Evolutionary conservation across 768 basidiomycete species (phyloP).

Genomic region (Hericium erinaceus): DNA sequence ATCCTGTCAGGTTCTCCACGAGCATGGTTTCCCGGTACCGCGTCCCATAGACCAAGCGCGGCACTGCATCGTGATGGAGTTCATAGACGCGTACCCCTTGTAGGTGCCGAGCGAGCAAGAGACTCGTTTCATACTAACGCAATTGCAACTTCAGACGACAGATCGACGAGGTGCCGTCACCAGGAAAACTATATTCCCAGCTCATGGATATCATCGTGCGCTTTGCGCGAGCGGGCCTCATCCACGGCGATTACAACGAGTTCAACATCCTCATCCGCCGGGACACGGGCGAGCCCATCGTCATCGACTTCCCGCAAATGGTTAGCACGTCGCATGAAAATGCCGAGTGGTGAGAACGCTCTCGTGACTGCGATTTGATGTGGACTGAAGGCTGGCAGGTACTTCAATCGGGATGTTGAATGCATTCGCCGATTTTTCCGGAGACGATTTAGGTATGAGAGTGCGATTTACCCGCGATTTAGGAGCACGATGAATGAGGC

Average conservation of each 20-base stretch:
- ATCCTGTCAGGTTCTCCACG: slow-evolving; percentile 65
- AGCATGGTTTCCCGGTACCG: slow-evolving; percentile 90
- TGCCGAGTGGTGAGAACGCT: slow-evolving; percentile 74
- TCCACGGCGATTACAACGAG: slow-evolving; percentile 98
- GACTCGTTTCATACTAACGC: neutral
- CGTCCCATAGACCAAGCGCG: slow-evolving; percentile 89
- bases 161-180: slow-evolving; percentile 72
- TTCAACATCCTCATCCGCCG: slow-evolving; percentile 94
- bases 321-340: slow-evolving; percentile 94
- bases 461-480: slow-evolving; percentile 80
- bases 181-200: slow-evolving; percentile 82
- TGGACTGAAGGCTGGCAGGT: slow-evolving; percentile 44
- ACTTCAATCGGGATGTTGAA: slow-evolving; percentile 97
- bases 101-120: slow-evolving; percentile 30
- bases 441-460: slow-evolving; percentile 89
- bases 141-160: slow-evolving; percentile 54
- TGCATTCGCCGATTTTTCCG: slow-evolving; percentile 92
- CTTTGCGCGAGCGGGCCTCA: slow-evolving; percentile 88
- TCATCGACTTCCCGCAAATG: slow-evolving; percentile 99
- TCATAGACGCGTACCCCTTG: slow-evolving; percentile 92
- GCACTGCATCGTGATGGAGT: slow-evolving; percentile 94
- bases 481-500: slow-evolving; percentile 46
- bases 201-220: slow-evolving; percentile 96
- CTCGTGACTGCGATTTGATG: neutral
- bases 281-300: slow-evolving; percentile 64